phyloP scores from a whole-genome alignment of 2,329 filamentous ascomycete genomes.

The Fonsecaea monophora region DNA sequence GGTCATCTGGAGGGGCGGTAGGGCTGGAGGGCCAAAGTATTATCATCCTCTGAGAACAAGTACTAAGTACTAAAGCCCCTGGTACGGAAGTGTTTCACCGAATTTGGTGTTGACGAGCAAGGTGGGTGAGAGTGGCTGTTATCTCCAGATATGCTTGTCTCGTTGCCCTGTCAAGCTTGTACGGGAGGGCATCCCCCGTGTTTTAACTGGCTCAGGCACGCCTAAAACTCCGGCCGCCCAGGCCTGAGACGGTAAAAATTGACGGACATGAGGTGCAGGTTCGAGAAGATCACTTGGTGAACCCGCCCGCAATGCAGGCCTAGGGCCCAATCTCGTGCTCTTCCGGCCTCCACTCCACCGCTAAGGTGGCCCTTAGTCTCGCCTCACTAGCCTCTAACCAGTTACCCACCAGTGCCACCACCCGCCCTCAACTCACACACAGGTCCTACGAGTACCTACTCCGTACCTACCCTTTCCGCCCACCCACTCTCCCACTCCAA shows the following conservation, averaged over 20 bases:
- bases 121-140: neutral
- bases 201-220: neutral
- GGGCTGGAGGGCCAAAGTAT: neutral
- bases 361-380: neutral
- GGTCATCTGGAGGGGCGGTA: neutral
- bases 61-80: neutral
- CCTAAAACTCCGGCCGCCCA: constrained; percentile 5
- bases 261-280: constrained; percentile 5
- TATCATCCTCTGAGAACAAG: neutral
- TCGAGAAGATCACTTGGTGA: constrained; percentile 2
- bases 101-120: neutral
- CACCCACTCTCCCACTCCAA: neutral
- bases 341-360: neutral
- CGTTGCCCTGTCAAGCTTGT: neutral
- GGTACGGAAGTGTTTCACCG: neutral
- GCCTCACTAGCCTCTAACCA: constrained; percentile 1
- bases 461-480: neutral
- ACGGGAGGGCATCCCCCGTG: neutral
- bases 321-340: constrained; percentile 1
- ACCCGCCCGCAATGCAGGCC: neutral
- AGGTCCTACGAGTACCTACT: too few species aligned
- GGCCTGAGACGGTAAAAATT: constrained; percentile 4
- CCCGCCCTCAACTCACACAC: neutral
- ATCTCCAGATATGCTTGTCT: neutral
- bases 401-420: neutral